These are phyloP conservation scores for Orbilia oligospora DNA, from an alignment of 2,329 filamentous ascomycete genomes.

Conservation along the genomic window DNA sequence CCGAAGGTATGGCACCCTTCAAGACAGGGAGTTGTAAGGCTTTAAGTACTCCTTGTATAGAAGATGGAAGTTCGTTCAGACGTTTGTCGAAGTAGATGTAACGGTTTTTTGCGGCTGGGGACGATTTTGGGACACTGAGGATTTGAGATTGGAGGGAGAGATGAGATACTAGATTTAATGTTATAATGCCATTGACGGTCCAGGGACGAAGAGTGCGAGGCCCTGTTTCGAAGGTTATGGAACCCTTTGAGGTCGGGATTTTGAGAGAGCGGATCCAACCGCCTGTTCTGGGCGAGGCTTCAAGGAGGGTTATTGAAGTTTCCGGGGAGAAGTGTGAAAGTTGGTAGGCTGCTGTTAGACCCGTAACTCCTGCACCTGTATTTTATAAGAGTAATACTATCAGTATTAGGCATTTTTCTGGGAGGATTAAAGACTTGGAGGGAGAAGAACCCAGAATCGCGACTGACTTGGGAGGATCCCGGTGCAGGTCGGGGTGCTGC, in stretches of 20 bases:
- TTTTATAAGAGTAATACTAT: slow-evolving; percentile 4
- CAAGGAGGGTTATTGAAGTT: slow-evolving; percentile 84
- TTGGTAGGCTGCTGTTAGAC: slow-evolving; percentile 83
- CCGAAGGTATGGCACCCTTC: slow-evolving; percentile 67
- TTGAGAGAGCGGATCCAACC: slow-evolving; percentile 84
- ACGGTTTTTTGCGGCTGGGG: slow-evolving; percentile 74
- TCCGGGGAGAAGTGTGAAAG: slow-evolving; percentile 78
- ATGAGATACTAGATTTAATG: slow-evolving; percentile 77
- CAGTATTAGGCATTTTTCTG: not conserved
- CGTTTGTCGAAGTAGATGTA: slow-evolving; percentile 92
- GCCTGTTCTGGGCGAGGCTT: slow-evolving; percentile 78
- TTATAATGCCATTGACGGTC: slow-evolving; percentile 74
- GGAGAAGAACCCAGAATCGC: slow-evolving; percentile 64
- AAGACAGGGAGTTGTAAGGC: slow-evolving; percentile 73
- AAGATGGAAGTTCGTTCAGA: slow-evolving; percentile 75
- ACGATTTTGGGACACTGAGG: slow-evolving; percentile 69
- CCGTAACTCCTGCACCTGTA: slow-evolving; percentile 83
- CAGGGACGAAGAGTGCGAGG: slow-evolving; percentile 80
- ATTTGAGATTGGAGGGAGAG: slow-evolving; percentile 53
- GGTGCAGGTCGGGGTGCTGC: slow-evolving; percentile 51
- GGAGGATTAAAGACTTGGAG: not conserved
- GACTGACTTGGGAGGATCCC: slow-evolving; percentile 62
- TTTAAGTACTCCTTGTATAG: slow-evolving; percentile 64
- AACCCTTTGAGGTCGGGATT: slow-evolving; percentile 71
- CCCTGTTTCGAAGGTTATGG: slow-evolving; percentile 84